Base-by-base conservation (phyloP, 2,329 filamentous ascomycete species). In the Mycosphaerelloides madeirae region DNA sequence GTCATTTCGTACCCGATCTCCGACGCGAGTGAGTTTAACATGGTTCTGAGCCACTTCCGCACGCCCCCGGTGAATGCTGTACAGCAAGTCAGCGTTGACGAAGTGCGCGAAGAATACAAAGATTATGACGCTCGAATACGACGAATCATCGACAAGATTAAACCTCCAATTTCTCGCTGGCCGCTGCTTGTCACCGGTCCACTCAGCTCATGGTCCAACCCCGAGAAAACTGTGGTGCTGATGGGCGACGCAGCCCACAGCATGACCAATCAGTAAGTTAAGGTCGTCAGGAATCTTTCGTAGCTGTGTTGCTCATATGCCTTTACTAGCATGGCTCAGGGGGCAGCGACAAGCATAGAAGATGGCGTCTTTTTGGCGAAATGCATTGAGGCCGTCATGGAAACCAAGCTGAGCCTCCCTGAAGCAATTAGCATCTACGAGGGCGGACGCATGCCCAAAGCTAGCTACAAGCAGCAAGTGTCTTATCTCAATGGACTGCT, bases 1-100 rank as follows among this genome's bases (percentile, higher is more conserved):
- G 22, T 72, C 52, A 73, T 75, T 39, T 68, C 68, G 3, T 74
- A 74, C 47, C 69, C 69, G 1, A 68, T 75, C 19, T 65, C 62
- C n/a, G 65, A 63, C 2, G 69, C 68, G 9, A 67, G 64, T 36
- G 59, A 67, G 29, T 72, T 72, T 56, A 74, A 74, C 49, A 65
- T 74, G 59, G 71, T 74, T 3, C 60, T 75, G 12, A 68, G 65
- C 46, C 60, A 73, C 62, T 58, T 70, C 53, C 50, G 65, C 41
- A 53, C 65, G 46, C 63, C 67, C 6, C 58, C 65, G 13, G 65
- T 66, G 1, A 56, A 64, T 13, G 59, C 61, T 1, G 60, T 68
- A 14, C 59, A 65, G 13, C 56, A 69, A 13, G 64, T 69, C 31
- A 64, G 68, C 31, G 63, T 74, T 12, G 60, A 69, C 16, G 71